Percentiles rank a stretch among this genome's conserved stretches.
Conservation (phyloP, 2,329 filamentous ascomycete species). For the Lasiodiplodia gonubiensis region DNA sequence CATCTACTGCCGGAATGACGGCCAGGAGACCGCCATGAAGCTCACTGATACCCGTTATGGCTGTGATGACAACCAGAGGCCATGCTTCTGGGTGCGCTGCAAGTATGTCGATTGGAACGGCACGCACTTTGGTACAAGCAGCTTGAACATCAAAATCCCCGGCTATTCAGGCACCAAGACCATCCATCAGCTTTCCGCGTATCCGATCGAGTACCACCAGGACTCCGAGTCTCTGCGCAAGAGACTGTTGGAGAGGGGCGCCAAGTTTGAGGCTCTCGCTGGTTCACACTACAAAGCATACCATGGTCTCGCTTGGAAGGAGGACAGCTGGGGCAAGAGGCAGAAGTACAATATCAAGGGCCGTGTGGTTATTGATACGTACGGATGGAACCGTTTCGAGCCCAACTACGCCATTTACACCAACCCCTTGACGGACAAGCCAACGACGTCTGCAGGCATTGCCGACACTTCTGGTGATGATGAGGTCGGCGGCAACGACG, state of each 20-base stretch:
- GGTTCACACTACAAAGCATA: slow-evolving; percentile 60
- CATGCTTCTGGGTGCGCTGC: slow-evolving; percentile 46
- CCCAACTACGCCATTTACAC: slow-evolving; percentile 49
- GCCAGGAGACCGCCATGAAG: slow-evolving; percentile 42
- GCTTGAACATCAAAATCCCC: slow-evolving; percentile 38
- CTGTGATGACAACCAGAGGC: slow-evolving; percentile 41
- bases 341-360: slow-evolving; percentile 55
- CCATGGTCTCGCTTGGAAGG: slow-evolving; percentile 52
- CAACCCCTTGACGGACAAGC: slow-evolving; percentile 43
- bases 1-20: slow-evolving; percentile 44
- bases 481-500: neutral
- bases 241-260: slow-evolving; percentile 53
- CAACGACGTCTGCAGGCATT: slow-evolving; percentile 22
- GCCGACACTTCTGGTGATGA: slow-evolving; percentile 1
- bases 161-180: slow-evolving; percentile 48
- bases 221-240: slow-evolving; percentile 47
- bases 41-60: slow-evolving; percentile 41
- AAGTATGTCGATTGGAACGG: slow-evolving; percentile 48
- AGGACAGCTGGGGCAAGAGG: slow-evolving; percentile 39
- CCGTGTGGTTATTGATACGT: slow-evolving; percentile 59
- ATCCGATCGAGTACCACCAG: slow-evolving; percentile 53
- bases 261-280: slow-evolving; percentile 53
- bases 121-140: slow-evolving; percentile 39
- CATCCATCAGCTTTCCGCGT: slow-evolving; percentile 51
- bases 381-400: slow-evolving; percentile 59